phyloP scores from a whole-genome alignment of 805 yeast species.

The Wickerhamomyces ciferrii region DNA sequence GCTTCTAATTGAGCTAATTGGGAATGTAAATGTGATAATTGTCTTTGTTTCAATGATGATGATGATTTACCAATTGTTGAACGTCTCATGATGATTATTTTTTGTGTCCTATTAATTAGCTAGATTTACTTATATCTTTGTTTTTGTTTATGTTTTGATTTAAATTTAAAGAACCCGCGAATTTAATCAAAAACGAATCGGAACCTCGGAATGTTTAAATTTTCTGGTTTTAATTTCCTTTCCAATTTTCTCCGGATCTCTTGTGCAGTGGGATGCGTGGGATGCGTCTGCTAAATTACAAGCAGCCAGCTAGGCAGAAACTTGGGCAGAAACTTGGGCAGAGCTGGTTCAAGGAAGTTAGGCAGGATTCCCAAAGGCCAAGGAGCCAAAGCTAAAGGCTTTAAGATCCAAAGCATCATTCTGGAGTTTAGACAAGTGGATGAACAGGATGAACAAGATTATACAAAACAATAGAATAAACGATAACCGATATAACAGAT shows the following conservation, averaged over 20 bases:
- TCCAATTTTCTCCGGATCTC: not conserved
- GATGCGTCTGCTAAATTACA: not conserved
- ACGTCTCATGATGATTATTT: slow-evolving; percentile 6
- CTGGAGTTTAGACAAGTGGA: not conserved
- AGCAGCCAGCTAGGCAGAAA: not conserved
- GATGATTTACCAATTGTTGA: slow-evolving; percentile 13
- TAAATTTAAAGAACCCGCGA: no score
- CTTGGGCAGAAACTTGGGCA: not conserved
- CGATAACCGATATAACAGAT: no score
- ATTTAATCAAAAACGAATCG: not conserved
- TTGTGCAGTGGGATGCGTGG: no score
- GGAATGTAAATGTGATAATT: slow-evolving; percentile 44
- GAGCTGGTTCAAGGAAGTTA: no score
- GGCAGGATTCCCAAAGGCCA: no score
- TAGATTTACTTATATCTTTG: no score
- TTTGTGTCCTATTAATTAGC: not conserved
- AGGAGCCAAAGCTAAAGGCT: no score
- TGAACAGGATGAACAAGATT: not conserved
- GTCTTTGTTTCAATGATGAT: slow-evolving; percentile 32
- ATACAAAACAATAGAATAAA: not conserved
- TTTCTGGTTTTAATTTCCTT: not conserved
- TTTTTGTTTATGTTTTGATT: no score
- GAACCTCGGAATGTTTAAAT: not conserved
- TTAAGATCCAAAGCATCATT: no score
- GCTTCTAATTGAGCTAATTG: slow-evolving; percentile 54